Evolutionary conservation across 192 early-diverging fungal species (phyloP), one percentile per base, ranked within the genome.

Genomic region (Coemansia interrupta): DNA sequence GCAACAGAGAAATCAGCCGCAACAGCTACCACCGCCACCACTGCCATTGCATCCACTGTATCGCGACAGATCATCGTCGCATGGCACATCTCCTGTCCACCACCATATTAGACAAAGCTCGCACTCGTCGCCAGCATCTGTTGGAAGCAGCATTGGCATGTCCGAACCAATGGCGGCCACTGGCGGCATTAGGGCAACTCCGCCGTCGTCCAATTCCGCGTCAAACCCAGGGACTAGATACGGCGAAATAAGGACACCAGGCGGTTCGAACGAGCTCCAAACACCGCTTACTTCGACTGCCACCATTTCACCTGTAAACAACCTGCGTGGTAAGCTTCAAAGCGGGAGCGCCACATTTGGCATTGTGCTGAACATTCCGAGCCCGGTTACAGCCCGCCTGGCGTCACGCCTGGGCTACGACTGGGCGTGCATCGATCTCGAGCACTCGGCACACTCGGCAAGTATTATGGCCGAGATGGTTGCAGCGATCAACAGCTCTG

Each of bases 341-440:
- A 36, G 19, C 18, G 63, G 28, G 43, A n/a, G 29, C 8, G 32
- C 56, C 8, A 67, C 66, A 12, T 56, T 53, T 39, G 76, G 76
- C 50, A 66, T 79, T 23, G 58, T 66, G 50, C 66, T 79, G 13
- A 60, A 50, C 59, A 66, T 72, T 29, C 58, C 76, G 3, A 79
- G 76, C 55, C 58, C 63, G 12, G 61, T 58, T 4, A 59, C 66
- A 7, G 76, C 76, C 13, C 58, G 47, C 12, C 14, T 65, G 0
- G 66, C 66, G 0, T 57, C 76, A 23, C 46, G 66, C 1, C 59
- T 73, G 22, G 76, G 76, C 8, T 79, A 63, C 19, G 76, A 73
- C 54, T 79, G 70, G 70, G 76, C 76, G 18, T 62, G 57, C 23
- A 51, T 79, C 18, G 76, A 69, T 42, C 50, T 70, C 63, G 70